Evolutionary conservation across 2,329 filamentous ascomycete genomes (phyloP).

Genomic region (Leptographium procerum): DNA sequence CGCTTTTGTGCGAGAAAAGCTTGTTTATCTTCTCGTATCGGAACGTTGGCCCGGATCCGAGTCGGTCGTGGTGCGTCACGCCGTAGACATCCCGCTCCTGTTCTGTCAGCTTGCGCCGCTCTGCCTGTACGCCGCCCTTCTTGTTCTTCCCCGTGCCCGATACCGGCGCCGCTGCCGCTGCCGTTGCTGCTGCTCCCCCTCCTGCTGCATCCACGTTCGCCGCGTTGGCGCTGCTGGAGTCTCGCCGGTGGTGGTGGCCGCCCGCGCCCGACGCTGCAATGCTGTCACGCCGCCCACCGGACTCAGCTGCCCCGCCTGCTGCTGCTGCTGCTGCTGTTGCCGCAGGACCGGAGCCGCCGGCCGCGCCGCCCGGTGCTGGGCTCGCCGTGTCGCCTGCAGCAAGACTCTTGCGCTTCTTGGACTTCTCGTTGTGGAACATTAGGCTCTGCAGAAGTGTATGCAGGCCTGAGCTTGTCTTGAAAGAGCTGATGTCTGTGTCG

Average conservation of each 20-base stretch:
- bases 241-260: constrained; percentile 7
- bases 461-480: constrained; percentile 72
- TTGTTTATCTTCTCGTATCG: constrained; percentile 74
- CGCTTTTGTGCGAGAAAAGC: constrained; percentile 64
- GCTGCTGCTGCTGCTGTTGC: neutral
- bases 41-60: constrained; percentile 80
- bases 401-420: constrained; percentile 73
- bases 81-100: constrained; percentile 73
- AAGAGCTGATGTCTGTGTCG: constrained; percentile 60
- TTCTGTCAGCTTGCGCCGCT: constrained; percentile 59
- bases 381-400: constrained; percentile 47
- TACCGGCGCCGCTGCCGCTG: constrained; percentile 27
- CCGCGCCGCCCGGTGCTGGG: constrained; percentile 27
- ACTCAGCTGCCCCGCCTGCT: constrained; percentile 21
- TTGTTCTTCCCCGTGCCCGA: constrained; percentile 28
- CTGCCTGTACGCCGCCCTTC: constrained; percentile 36
- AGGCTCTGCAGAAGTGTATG: constrained; percentile 73
- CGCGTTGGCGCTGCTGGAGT: constrained; percentile 1
- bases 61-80: constrained; percentile 72
- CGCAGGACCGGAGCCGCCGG: neutral
- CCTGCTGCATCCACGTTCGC: constrained; percentile 13
- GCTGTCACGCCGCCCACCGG: constrained; percentile 38
- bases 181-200: constrained; percentile 21
- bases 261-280: constrained; percentile 31
- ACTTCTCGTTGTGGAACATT: constrained; percentile 64